phyloP scores from a whole-genome alignment of 78 protist genomes.

The Capsaspora owczarzaki region DNA sequence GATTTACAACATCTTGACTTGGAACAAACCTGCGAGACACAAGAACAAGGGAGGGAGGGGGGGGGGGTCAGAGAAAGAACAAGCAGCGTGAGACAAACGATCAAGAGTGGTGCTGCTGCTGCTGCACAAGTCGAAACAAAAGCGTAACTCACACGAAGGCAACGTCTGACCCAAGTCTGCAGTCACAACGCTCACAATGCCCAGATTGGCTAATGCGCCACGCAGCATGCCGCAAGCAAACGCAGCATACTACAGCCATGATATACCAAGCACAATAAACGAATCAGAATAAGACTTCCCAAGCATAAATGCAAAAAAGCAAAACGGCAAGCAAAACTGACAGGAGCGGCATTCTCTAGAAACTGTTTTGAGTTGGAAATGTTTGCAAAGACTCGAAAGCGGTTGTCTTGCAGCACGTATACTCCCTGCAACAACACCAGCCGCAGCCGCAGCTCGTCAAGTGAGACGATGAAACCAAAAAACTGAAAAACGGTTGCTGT shows the following conservation, averaged over 20 bases:
- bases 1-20: too few relatives aligned
- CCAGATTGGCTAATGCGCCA: constrained; percentile 21
- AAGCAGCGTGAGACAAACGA: too few relatives aligned
- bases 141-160: neutral
- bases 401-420: constrained; percentile 10
- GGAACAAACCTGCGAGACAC: too few relatives aligned
- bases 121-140: too few relatives aligned
- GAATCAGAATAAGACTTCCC: neutral
- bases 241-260: neutral
- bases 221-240: constrained; percentile 34
- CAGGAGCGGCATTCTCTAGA: neutral
- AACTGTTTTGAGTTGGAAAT: neutral
- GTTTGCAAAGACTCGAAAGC: neutral
- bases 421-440: neutral
- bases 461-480: neutral
- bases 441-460: neutral
- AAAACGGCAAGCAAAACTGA: neutral
- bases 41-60: too few relatives aligned
- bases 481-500: too few relatives aligned
- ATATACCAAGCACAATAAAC: neutral
- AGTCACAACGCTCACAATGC: neutral
- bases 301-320: neutral
- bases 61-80: too few relatives aligned
- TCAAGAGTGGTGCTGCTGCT: too few relatives aligned
- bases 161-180: neutral